Evolutionary conservation across 441 rosid species (phyloP).

Genomic region (Adansonia grandidieri): DNA sequence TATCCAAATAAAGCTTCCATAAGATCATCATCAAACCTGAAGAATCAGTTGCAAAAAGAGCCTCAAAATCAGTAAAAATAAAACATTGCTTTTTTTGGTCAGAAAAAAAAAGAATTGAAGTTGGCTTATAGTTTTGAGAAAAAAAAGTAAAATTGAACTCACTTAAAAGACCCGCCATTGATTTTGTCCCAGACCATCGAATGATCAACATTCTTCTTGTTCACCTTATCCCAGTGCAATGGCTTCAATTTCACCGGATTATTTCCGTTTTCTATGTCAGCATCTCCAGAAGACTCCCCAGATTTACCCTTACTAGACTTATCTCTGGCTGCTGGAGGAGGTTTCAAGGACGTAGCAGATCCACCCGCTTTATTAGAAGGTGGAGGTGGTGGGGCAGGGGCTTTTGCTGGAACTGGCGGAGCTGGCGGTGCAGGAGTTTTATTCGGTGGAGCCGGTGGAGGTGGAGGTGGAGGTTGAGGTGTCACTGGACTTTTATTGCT

Average conservation of each 20-base stretch:
- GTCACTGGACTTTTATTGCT: slow-evolving; percentile 22
- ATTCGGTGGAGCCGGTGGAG: slow-evolving; percentile 39
- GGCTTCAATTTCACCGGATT: slow-evolving; percentile 83
- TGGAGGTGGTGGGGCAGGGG: slow-evolving; percentile 38
- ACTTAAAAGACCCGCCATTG: slow-evolving; percentile 85
- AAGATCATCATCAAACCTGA: slow-evolving; percentile 83
- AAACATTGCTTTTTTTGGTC: background rate
- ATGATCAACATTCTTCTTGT: slow-evolving; percentile 56
- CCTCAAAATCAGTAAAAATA: background rate
- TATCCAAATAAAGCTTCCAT: slow-evolving; percentile 96
- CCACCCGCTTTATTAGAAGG: slow-evolving; percentile 43
- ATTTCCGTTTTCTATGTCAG: slow-evolving; percentile 20
- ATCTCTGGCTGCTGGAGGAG: slow-evolving; percentile 45
- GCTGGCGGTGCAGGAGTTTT: slow-evolving; percentile 43
- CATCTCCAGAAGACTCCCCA: slow-evolving; percentile 37
- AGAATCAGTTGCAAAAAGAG: slow-evolving; percentile 15
- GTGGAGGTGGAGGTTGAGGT: slow-evolving; percentile 45
- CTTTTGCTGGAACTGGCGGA: slow-evolving; percentile 26
- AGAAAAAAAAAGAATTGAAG: background rate
- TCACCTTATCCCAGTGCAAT: slow-evolving; percentile 92
- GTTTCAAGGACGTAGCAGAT: slow-evolving; percentile 38
- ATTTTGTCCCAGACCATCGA: slow-evolving; percentile 98
- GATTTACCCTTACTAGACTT: slow-evolving; percentile 24
- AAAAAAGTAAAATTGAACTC: slow-evolving; percentile 27
- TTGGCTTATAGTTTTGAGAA: background rate